Evolutionary conservation across 192 early-diverging fungal species (phyloP).

Genomic region (Lobosporangium transversale): DNA sequence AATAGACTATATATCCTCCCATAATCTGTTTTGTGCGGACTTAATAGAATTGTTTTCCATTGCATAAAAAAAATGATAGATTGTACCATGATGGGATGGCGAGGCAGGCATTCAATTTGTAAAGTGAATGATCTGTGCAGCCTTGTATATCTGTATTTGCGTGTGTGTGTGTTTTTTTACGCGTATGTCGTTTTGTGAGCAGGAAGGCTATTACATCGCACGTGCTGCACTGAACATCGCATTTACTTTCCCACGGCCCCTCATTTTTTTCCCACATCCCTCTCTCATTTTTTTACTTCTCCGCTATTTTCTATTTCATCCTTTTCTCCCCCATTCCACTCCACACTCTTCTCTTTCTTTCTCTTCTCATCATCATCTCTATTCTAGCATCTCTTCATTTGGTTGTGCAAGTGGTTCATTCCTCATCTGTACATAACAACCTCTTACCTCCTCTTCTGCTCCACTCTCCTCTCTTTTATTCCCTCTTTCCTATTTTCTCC

Average conservation of each 20-base stretch:
- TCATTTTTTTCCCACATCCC: neutral
- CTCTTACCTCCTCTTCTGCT: neutral
- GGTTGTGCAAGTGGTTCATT: too few relatives aligned
- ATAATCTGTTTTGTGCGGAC: too few relatives aligned
- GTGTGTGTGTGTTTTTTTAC: too few relatives aligned
- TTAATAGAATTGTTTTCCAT: too few relatives aligned
- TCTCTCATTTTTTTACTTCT: slow-evolving; percentile 1
- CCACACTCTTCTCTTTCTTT: neutral
- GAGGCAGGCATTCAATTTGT: too few relatives aligned
- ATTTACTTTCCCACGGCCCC: slow-evolving; percentile 29
- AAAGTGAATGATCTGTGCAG: too few relatives aligned
- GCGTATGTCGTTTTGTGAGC: too few relatives aligned
- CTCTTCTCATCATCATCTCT: neutral
- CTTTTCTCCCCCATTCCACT: slow-evolving; percentile 2
- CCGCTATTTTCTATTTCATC: slow-evolving; percentile 1
- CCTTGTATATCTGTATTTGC: too few relatives aligned
- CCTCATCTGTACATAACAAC: too few relatives aligned
- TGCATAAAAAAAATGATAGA: too few relatives aligned
- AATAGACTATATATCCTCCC: too few relatives aligned
- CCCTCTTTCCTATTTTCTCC: neutral
- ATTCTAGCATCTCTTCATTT: slow-evolving; percentile 8
- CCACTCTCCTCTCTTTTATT: neutral
- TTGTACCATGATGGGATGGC: too few relatives aligned
- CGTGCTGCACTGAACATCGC: slow-evolving; percentile 5
- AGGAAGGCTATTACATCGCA: slow-evolving; percentile 15